Conservation (phyloP, 805 yeast genomes). For the Suhomyces sp. region DNA sequence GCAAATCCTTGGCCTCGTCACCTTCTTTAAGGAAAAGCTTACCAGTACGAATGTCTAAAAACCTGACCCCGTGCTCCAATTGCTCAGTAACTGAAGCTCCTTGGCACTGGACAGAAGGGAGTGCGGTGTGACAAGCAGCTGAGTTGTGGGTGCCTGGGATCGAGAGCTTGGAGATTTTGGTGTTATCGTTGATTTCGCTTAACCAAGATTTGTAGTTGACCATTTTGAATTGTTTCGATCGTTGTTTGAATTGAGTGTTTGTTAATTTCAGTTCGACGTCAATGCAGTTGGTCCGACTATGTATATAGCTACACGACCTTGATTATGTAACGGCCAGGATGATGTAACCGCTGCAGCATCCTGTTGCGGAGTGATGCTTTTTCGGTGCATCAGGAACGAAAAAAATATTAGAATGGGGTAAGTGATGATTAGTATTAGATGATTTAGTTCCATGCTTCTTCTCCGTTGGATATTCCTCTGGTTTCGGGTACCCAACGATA, state of each 20-base stretch:
- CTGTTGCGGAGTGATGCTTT: not conserved
- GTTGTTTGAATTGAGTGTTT: not conserved
- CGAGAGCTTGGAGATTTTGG: conserved; percentile 50
- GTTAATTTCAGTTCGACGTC: not conserved
- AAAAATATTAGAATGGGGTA: not conserved
- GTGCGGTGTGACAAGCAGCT: conserved; percentile 66
- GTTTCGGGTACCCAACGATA: conserved; percentile 33
- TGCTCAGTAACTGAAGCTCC: conserved; percentile 58
- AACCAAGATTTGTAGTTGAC: conserved; percentile 53
- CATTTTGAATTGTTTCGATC: conserved; percentile 23
- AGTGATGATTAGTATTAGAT: not conserved
- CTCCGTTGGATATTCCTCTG: conserved; percentile 13
- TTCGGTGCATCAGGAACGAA: not conserved
- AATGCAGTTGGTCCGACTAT: not conserved
- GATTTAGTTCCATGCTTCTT: conserved; percentile 2
- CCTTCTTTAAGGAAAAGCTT: conserved; percentile 53
- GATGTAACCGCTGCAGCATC: not conserved
- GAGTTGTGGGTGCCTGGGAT: conserved; percentile 87
- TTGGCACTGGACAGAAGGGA: conserved; percentile 79
- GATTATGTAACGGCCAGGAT: not conserved
- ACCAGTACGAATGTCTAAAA: conserved; percentile 65
- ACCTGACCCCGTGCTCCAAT: conserved; percentile 70
- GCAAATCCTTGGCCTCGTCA: conserved; percentile 51
- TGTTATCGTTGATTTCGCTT: conserved; percentile 49
- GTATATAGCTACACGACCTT: not conserved